Percentiles rank a stretch among this genome's conserved stretches.
These are phyloP conservation scores for Colletotrichum chrysophilum DNA, from an alignment of 2,329 filamentous ascomycete genomes.

Conservation along the genomic window DNA sequence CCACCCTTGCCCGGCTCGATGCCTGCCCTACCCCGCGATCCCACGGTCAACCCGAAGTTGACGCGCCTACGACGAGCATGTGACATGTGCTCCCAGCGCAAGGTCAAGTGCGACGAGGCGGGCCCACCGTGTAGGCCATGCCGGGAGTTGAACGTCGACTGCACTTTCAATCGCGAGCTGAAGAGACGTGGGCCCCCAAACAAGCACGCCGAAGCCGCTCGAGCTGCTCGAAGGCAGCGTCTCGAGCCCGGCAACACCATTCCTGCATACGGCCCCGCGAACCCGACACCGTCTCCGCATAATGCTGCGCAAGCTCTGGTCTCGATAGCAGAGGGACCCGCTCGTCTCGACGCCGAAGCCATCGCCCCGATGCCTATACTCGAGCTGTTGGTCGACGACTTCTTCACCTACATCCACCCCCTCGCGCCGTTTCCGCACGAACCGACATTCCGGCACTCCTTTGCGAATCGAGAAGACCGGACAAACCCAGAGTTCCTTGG, in stretches of 20 bases:
- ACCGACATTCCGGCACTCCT: constrained; percentile 74
- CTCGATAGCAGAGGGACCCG: constrained; percentile 44
- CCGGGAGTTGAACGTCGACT: constrained; percentile 60
- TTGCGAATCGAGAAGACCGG: constrained; percentile 70
- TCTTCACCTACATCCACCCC: constrained; percentile 83
- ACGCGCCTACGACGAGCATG: constrained; percentile 64
- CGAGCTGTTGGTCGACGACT: constrained; percentile 76
- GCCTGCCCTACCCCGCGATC: constrained; percentile 32
- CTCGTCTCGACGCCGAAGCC: constrained; percentile 64
- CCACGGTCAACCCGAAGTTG: constrained; percentile 53
- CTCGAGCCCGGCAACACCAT: constrained; percentile 33
- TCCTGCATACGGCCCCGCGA: constrained; percentile 5
- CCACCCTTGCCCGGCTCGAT: neutral
- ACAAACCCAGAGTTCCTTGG: constrained; percentile 72
- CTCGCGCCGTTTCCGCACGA: constrained; percentile 81
- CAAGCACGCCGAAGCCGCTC: constrained; percentile 62
- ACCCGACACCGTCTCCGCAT: constrained; percentile 45
- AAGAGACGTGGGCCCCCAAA: constrained; percentile 65
- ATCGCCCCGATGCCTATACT: constrained; percentile 75
- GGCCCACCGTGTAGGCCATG: constrained; percentile 63
- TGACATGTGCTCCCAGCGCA: constrained; percentile 67
- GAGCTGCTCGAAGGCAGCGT: constrained; percentile 54
- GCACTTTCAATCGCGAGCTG: constrained; percentile 61
- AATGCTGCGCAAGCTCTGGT: constrained; percentile 54
- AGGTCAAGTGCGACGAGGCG: constrained; percentile 65